Base-by-base conservation (phyloP, 208 protist genomes). In the Leishmania arabica region DNA sequence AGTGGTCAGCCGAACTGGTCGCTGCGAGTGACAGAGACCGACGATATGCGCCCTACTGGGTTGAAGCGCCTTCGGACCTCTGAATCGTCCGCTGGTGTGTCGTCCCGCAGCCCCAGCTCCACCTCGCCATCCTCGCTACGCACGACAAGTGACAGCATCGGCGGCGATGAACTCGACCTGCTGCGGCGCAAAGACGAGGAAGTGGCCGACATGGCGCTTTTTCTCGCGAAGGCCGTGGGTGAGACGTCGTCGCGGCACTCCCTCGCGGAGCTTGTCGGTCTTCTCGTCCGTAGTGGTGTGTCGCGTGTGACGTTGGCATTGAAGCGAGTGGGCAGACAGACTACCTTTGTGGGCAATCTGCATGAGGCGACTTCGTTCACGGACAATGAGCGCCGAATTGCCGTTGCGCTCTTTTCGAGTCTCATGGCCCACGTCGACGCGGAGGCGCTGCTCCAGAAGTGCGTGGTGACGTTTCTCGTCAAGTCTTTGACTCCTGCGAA, bases 151-250 rank as follows among this genome's bases (percentile, higher is more conserved):
- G 75, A 83, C 60, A 85, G 84, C 60, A 65, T 90, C 21, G 85
- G 92, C 78, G 88, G 84, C 31, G 86, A 88, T 17, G 90, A 96
- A 66, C 82, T 97, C 17, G 86, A 80, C 75, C 78, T 95, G 54
- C 87, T 97, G 45, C 85, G 83, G n/a, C 87, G 90, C 21, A 87
- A 89, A 40, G 91, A 97, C 31, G 94, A 97, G 53, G 89, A 92
- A 24, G 45, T 89, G 58, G 89, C 90, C 2, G 94, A 97, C 75
- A 93, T 96, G 89, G 91, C 80, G 19, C 60, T 94, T 17, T 97
- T 96, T 82, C 84, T 95, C 21, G 84, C 85, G 24, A 77, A 84
- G 17, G 75, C 90, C 1, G 80, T 92, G 1, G 78, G 62, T 3
- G 76, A 86, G 21, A 76, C 85, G 31, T 71, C 84, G 7, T 91